Evolutionary conservation across 2,329 filamentous ascomycete genomes (phyloP).

Genomic region (Penicillium sp.): DNA sequence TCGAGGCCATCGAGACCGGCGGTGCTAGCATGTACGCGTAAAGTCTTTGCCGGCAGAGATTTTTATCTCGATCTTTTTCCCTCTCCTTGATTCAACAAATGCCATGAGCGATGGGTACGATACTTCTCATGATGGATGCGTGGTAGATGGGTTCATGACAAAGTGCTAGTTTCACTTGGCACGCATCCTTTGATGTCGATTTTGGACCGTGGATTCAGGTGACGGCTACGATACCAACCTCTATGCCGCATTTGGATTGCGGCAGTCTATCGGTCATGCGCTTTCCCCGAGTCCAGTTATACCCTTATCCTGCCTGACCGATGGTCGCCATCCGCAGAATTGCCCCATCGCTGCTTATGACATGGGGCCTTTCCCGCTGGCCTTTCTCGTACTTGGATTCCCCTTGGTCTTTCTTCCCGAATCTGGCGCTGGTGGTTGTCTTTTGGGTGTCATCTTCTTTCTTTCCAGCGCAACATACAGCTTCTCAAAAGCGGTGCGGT

Average conservation of each 20-base stretch:
- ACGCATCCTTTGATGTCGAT: not conserved
- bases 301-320: not conserved
- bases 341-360: constrained; percentile 8
- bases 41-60: constrained; percentile 24
- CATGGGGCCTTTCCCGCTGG: constrained; percentile 6
- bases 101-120: constrained; percentile 25
- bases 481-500: constrained; percentile 17
- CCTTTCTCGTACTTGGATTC: constrained; percentile 12
- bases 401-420: constrained; percentile 17
- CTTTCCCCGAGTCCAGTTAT: not conserved
- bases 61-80: not conserved
- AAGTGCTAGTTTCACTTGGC: constrained; percentile 12
- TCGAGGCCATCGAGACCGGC: constrained; percentile 92
- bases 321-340: constrained; percentile 8
- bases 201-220: constrained; percentile 5
- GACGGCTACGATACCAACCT: not conserved
- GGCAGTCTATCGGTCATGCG: not conserved
- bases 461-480: constrained; percentile 19
- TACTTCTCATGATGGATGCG: constrained; percentile 20
- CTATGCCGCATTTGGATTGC: not conserved
- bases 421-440: constrained; percentile 39
- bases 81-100: constrained; percentile 10
- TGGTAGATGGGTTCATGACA: constrained; percentile 13
- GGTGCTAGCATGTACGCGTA: constrained; percentile 70
- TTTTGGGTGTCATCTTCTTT: constrained; percentile 24